Evolutionary conservation across 768 basidiomycete genomes (phyloP).

Genomic region (Mycena galericulata): DNA sequence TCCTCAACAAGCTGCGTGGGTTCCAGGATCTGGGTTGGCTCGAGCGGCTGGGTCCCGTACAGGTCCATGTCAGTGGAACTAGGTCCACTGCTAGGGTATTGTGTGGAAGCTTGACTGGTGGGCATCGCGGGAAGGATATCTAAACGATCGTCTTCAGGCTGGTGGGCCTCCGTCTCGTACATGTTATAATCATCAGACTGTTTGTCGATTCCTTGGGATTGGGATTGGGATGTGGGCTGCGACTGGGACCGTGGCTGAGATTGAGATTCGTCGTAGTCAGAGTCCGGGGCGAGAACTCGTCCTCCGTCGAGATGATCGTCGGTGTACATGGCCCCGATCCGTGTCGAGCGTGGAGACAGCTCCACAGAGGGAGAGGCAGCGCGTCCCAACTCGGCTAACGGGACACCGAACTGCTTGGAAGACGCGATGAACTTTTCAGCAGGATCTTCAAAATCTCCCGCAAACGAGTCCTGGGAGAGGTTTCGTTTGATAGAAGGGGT

Average conservation of each 20-base stretch:
- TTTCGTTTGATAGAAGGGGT: slow-evolving; percentile 36
- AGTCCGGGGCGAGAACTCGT: slow-evolving; percentile 65
- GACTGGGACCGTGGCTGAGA: slow-evolving; percentile 36
- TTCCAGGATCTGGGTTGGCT: slow-evolving; percentile 32
- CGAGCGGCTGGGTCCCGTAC: slow-evolving; percentile 38
- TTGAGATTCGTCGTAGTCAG: slow-evolving; percentile 56
- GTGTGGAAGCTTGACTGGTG: slow-evolving; percentile 40
- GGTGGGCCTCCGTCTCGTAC: slow-evolving; percentile 25
- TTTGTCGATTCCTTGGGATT: slow-evolving; percentile 30
- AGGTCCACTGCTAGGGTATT: slow-evolving; percentile 51
- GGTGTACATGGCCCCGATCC: slow-evolving; percentile 1
- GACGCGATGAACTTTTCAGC: slow-evolving; percentile 58
- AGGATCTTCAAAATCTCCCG: slow-evolving; percentile 61
- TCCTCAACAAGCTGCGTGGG: slow-evolving; percentile 6
- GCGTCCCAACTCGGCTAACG: slow-evolving; percentile 66
- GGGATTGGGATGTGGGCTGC: slow-evolving; percentile 12
- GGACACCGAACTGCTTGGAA: slow-evolving; percentile 65
- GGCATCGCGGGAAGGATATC: background rate
- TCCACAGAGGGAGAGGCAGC: slow-evolving; percentile 40
- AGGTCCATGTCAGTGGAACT: slow-evolving; percentile 56
- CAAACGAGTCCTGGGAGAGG: slow-evolving; percentile 74
- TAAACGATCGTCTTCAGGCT: slow-evolving; percentile 18
- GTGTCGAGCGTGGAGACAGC: slow-evolving; percentile 24
- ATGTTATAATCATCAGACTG: slow-evolving; percentile 33
- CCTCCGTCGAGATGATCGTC: background rate